Evolutionary conservation across 352 stramenopile genomes (phyloP).

Genomic region (Globisporangium sylvaticum): DNA sequence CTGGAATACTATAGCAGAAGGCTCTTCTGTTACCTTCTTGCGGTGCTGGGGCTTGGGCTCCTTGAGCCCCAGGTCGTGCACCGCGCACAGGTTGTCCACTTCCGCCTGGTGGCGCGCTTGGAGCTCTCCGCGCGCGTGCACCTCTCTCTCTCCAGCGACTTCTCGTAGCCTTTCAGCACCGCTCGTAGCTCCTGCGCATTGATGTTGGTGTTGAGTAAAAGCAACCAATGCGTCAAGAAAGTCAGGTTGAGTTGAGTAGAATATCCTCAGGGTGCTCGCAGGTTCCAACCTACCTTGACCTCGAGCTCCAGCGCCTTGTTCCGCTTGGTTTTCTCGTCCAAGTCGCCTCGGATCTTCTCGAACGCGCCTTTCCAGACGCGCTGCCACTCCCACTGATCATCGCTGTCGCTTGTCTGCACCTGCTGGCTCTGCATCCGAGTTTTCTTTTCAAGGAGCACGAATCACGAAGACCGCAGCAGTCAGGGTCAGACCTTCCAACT

Average conservation of each 20-base stretch:
- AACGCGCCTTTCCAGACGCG: conserved; percentile 70
- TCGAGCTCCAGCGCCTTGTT: conserved; percentile 29
- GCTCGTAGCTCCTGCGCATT: conserved; percentile 35
- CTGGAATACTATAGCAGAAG: background rate
- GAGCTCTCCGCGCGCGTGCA: conserved; percentile 27
- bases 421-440: conserved; percentile 38
- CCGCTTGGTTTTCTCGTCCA: conserved; percentile 30
- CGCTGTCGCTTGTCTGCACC: conserved; percentile 52
- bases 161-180: conserved; percentile 36
- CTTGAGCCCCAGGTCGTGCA: conserved; percentile 49
- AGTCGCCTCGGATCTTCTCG: conserved; percentile 45
- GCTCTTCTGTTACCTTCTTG: conserved; percentile 29
- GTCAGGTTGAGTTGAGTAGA: too few relatives aligned
- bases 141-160: conserved; percentile 34
- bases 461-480: background rate
- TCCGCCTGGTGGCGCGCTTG: conserved; percentile 35
- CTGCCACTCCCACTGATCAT: conserved; percentile 71
- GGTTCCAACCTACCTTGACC: conserved; percentile 34
- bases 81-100: conserved; percentile 36
- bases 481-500: background rate
- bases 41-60: conserved; percentile 43
- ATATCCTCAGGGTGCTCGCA: background rate
- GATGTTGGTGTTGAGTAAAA: background rate
- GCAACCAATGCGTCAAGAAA: background rate
- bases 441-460: conserved; percentile 9